phyloP scores from a whole-genome alignment of 116 monocot species.

The Dioscorea cayenensis region DNA sequence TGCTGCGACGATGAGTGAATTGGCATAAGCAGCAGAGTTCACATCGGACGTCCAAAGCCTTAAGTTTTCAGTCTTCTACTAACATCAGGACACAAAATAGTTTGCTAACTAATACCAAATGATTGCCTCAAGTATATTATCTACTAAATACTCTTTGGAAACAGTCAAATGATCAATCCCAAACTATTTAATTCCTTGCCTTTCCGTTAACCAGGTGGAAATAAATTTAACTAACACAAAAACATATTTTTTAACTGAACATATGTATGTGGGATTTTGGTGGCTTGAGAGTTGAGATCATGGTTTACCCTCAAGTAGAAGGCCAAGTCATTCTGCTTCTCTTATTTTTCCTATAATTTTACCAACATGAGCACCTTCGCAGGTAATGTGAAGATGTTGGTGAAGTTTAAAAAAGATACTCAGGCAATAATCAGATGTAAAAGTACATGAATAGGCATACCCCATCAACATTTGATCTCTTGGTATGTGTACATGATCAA shows the following conservation, averaged over 20 bases:
- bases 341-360: neutral
- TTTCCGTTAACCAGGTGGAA: too few species aligned
- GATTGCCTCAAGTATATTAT: too few species aligned
- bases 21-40: neutral
- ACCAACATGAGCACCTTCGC: neutral
- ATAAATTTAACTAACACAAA: too few species aligned
- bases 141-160: too few species aligned
- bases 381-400: neutral
- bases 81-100: too few species aligned
- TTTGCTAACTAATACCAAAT: too few species aligned
- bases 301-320: neutral
- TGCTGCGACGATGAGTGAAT: neutral
- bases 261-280: too few species aligned
- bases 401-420: neutral
- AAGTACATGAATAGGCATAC: conserved; percentile 27
- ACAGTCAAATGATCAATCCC: too few species aligned
- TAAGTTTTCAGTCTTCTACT: too few species aligned
- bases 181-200: too few species aligned
- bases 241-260: too few species aligned
- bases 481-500: conserved; percentile 95
- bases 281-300: neutral
- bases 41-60: too few species aligned
- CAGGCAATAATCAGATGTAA: conserved; percentile 1
- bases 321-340: neutral
- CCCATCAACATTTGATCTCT: conserved; percentile 98